These are phyloP conservation scores for Pholiota molesta DNA, from an alignment of 768 basidiomycete genomes.

Conservation along the genomic window DNA sequence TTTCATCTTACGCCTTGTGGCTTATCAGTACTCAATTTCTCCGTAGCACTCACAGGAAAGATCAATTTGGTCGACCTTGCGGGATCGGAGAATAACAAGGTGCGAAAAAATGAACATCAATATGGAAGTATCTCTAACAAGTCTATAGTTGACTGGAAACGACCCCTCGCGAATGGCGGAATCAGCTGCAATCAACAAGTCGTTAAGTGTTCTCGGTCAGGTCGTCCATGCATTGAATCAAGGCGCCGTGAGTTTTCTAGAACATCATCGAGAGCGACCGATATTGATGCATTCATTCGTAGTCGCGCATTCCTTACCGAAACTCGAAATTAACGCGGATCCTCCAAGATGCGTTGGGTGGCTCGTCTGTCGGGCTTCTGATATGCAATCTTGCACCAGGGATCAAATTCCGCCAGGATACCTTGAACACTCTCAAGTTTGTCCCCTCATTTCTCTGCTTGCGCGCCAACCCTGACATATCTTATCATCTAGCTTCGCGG, in stretches of 20 bases:
- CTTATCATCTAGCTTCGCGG: too few relatives aligned
- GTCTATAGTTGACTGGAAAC: slow-evolving; percentile 72
- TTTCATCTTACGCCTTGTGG: slow-evolving; percentile 2
- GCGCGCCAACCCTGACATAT: too few relatives aligned
- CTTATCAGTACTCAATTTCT: not conserved
- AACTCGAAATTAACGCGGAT: slow-evolving; percentile 89
- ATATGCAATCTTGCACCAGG: slow-evolving; percentile 89
- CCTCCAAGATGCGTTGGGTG: slow-evolving; percentile 89
- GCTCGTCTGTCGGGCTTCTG: slow-evolving; percentile 74
- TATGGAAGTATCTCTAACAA: not conserved
- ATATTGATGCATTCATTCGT: slow-evolving; percentile 10
- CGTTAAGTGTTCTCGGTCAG: slow-evolving; percentile 83
- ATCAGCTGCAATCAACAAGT: slow-evolving; percentile 89
- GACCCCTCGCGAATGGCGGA: slow-evolving; percentile 88
- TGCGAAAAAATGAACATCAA: slow-evolving; percentile 22
- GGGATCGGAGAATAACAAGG: slow-evolving; percentile 91
- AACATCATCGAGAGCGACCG: slow-evolving; percentile 1
- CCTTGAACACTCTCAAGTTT: too few relatives aligned
- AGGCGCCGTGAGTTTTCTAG: slow-evolving; percentile 54
- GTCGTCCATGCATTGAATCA: slow-evolving; percentile 85
- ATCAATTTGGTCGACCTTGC: slow-evolving; percentile 90
- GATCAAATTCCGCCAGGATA: too few relatives aligned
- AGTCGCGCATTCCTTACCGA: slow-evolving; percentile 86
- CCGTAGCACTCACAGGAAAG: slow-evolving; percentile 67
- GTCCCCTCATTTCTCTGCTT: too few relatives aligned